Conservation (phyloP, 169 alveolate species). For the Cryptosporidium ubiquitum region DNA sequence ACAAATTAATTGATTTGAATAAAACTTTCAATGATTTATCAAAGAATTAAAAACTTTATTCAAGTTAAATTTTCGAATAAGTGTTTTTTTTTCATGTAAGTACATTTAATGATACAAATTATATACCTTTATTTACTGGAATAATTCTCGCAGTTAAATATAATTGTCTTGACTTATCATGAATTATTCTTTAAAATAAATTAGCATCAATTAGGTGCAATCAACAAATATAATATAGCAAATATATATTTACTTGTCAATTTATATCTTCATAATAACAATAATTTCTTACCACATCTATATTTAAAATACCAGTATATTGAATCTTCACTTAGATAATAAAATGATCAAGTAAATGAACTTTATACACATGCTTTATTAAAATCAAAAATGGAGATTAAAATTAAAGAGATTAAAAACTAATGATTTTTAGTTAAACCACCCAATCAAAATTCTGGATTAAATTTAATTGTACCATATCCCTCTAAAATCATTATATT, state of each 20-base stretch:
- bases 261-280: too few species aligned
- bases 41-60: background rate
- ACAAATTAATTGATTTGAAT: background rate
- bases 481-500: background rate
- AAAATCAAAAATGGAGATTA: background rate
- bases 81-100: background rate
- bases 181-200: too few species aligned
- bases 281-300: background rate
- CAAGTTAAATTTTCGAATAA: background rate
- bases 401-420: too few species aligned
- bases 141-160: too few species aligned
- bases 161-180: too few species aligned
- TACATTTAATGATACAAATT: too few species aligned
- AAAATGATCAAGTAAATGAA: background rate
- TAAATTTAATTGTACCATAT: background rate
- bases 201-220: too few species aligned
- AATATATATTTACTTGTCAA: too few species aligned
- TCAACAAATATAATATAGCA: too few species aligned
- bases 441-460: background rate
- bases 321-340: too few species aligned
- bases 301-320: background rate
- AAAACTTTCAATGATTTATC: background rate
- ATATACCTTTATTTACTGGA: background rate
- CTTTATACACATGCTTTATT: too few species aligned
- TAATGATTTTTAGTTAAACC: background rate